phyloP scores from a whole-genome alignment of 805 yeast species.

The Yarrowia sp. region DNA sequence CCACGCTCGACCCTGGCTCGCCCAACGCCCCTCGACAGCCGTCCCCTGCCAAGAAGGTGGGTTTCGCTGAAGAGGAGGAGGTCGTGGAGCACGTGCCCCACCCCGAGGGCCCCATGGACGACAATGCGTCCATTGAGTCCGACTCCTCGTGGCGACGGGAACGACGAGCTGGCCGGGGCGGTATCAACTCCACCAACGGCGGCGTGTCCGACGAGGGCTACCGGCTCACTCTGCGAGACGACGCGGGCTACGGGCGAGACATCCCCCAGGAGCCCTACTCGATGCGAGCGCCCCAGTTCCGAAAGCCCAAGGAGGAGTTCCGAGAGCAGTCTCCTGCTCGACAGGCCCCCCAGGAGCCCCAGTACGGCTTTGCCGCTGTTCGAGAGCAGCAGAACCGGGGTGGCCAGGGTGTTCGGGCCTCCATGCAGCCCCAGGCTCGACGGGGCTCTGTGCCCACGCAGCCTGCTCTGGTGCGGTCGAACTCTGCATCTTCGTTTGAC shows the following conservation, averaged over 20 bases:
- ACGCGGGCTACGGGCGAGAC: slow-evolving; percentile 35
- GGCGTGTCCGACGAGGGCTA: slow-evolving; percentile 29
- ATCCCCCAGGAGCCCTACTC: slow-evolving; percentile 34
- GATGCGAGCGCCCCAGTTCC: slow-evolving; percentile 36
- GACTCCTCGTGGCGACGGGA: slow-evolving; percentile 45
- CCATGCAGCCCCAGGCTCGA: slow-evolving; percentile 31
- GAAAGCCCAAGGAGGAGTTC: slow-evolving; percentile 17
- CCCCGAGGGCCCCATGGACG: slow-evolving; percentile 39
- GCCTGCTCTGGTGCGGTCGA: slow-evolving; percentile 32
- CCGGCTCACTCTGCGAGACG: slow-evolving; percentile 36
- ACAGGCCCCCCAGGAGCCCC: slow-evolving; percentile 12
- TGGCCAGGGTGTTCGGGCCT: neutral
- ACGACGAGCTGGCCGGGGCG: slow-evolving; percentile 37
- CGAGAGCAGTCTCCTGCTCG: slow-evolving; percentile 2
- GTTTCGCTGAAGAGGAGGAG: slow-evolving; percentile 36
- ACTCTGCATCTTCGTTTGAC: slow-evolving; percentile 39
- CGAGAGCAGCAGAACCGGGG: slow-evolving; percentile 25
- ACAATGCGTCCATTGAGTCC: slow-evolving; percentile 43
- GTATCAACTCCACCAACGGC: slow-evolving; percentile 30
- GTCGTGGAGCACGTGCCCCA: slow-evolving; percentile 36
- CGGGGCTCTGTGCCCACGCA: slow-evolving; percentile 16
- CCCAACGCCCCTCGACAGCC: slow-evolving; percentile 31
- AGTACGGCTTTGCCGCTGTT: slow-evolving; percentile 26
- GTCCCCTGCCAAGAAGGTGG: slow-evolving; percentile 32
- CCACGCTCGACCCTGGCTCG: slow-evolving; percentile 28